Evolutionary conservation across 75 land plant species (phyloP), one percentile per base, ranked within the genome.

Genomic region (Larix kaempferi): DNA sequence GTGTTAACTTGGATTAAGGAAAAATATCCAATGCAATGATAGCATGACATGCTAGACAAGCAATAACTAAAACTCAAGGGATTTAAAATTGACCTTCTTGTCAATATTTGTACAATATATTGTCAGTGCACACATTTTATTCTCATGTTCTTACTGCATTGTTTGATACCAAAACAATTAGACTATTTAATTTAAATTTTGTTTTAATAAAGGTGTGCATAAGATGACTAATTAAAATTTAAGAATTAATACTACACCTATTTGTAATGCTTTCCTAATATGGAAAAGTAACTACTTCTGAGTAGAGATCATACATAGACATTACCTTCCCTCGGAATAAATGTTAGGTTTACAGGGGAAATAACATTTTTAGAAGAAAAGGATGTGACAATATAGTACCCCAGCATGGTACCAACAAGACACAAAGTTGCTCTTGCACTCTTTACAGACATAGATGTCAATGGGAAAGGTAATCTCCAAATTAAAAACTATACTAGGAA

Each of bases 81-180:
- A 19, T 54, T 65, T 75, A 57, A 15, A 57, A 8, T 15, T 82
- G 74, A 92, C 96, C 94, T 91, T 91, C 78, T 91, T 94, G 78
- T 94, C 96, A 72, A 94, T 94, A 73, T 94, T 94, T 77, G 96
- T 94, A 72, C 96, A 94, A 73, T 94, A 94, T 12, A 94, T 82
- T 12, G 96, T 94, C 78, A 92, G 85, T 27, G 88, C 86, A 77
- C 94, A 92, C 96, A 91, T 94, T 77, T 91, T 89, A 52, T 88
- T 79, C 74, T 94, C 96, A 82, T 91, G 86, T 55, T 93, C 90
- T 21, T 94, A 91, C 96, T 93, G 91, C 66, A 56, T n/a, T n/a
- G 54, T 22, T 21, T 21, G 33, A 75, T 21, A 26, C 21, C 21
- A 63, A 63, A 61, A 77, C 15, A 26, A 61, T 10, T 37, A 62